Evolutionary conservation across 352 stramenopile species (phyloP), one percentile per base, ranked within the genome.

Genomic region (Pythium guiyangense): DNA sequence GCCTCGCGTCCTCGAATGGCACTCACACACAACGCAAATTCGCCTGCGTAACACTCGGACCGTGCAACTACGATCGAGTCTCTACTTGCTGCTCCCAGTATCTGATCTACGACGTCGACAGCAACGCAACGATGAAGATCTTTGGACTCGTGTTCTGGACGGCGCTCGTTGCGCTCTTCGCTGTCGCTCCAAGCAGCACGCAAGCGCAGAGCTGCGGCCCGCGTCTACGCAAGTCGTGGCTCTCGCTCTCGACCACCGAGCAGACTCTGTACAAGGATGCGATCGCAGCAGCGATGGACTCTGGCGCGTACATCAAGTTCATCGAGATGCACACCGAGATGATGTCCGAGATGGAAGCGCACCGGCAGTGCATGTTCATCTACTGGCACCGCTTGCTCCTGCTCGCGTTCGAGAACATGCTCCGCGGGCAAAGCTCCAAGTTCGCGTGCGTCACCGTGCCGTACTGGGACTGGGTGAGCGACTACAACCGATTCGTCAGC

Each of bases 301-400:
- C 64, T 0, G 77, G 77, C 6, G 66, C 63, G 4, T 85, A 82
- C 60, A 75, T 73, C 48, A 79, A 84, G 57, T 85, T 87, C 56
- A 49, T 85, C 37, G 70, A 78, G 54, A 82, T 87, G 49, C 77
- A 87, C 67, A 82, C 70, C 5, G 77, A 88, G 51, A 77, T 77
- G 67, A 62, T 68, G 49, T 84, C 74, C 6, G 66, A 81, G 45
- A 66, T 60, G 46, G 60, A 84, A 27, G 77, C 74, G 9, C 73
- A 88, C 43, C 52, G 65, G 20, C 67, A 79, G 65, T 90, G 79
- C 52, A 89, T 91, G 74, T 92, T 92, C 66, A 70, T 89, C 49
- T 90, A 86, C 66, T 94, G 84, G 84, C 82, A 92, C 54, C 78
- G 82, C 10, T 52, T 78, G 12, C 69, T 92, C 17, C 68, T 94